Evolutionary conservation across 2,329 filamentous ascomycete genomes (phyloP), one percentile per base, ranked within the genome.

Genomic region (Byssothecium circinans): DNA sequence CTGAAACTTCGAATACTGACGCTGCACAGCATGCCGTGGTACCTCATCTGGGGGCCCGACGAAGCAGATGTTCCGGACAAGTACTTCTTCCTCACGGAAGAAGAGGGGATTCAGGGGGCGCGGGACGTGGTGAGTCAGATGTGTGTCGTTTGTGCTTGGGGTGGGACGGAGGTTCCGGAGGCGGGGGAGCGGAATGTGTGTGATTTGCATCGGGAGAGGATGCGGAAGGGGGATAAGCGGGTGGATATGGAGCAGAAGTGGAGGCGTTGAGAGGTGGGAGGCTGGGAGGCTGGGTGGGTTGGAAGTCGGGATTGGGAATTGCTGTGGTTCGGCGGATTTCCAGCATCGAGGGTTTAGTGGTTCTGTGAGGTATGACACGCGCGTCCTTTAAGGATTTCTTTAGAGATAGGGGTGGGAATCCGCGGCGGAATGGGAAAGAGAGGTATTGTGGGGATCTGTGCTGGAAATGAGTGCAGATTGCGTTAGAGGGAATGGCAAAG

Each of bases 31-130:
- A 34, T 52, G 8, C 49, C 46, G 15, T 23, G n/a, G 8, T 50
- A 43, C 15, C 27, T 55, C 18, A 44, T 50, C 1, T 53, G 47
- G 50, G 44, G 45, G 14, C 34, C 20, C 2, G n/a, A 27, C 15
- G 43, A 38, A 19, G 18, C 32, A 3, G 41, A 35, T 15, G 19
- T 55, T 12, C 52, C 50, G 23, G 41, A 53, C 38, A 29, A 34
- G 19, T 43, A 43, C 14, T 55, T 53, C 14, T 35, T 53, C 6
- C 15, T 45, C 10, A 35, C 29, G 30, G 36, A 19, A 15, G 32
- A 30, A 32, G 46, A 49, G 15, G 37, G 33, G 12, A 15, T 39
- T n/a, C 17, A 22, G 35, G 29, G 12, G 14, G 35, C 10, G 6
- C 4, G 30, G 33, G 41, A 43, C 27, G 27, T 32, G 10, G 7